phyloP scores from a whole-genome alignment of 73 alveolate genomes.

The Halteria grandinella region DNA sequence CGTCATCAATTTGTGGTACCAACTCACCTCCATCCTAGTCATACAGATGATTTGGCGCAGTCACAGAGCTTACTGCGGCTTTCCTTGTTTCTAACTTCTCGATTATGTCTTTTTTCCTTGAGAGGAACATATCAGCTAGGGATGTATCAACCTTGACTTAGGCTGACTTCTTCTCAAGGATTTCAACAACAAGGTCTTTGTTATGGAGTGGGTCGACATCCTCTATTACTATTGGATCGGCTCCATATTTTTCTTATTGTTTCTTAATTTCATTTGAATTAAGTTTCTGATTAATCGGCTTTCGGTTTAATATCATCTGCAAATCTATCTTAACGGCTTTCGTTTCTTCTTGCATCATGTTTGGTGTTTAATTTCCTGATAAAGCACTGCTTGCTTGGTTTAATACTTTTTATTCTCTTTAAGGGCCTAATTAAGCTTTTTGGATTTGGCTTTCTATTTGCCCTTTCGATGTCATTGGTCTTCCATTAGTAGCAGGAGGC shows the following conservation, averaged over 20 bases:
- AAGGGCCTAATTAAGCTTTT: too few species aligned
- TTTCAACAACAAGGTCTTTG: constrained; percentile 19
- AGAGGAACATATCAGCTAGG: constrained; percentile 36
- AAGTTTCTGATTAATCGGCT: too few species aligned
- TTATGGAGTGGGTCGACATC: constrained; percentile 7
- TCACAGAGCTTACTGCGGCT: not conserved
- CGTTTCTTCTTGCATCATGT: not conserved
- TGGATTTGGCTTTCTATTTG: too few species aligned
- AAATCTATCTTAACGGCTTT: constrained; percentile 13
- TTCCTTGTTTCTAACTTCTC: not conserved
- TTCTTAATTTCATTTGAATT: too few species aligned
- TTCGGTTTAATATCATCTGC: not conserved
- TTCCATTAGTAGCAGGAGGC: too few species aligned
- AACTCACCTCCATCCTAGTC: not conserved
- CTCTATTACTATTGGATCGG: not conserved
- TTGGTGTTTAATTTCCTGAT: not conserved
- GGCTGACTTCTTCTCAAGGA: constrained; percentile 10
- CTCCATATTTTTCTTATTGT: not conserved
- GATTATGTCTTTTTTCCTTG: not conserved
- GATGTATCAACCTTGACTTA: not conserved
- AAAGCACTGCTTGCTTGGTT: not conserved
- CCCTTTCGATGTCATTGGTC: too few species aligned
- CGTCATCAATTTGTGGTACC: not conserved
- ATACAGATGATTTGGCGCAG: not conserved
- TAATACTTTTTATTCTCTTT: not conserved